Evolutionary conservation across 1,139 yeast genomes (phyloP).

Genomic region (Protomyces lactucae-debilis): DNA sequence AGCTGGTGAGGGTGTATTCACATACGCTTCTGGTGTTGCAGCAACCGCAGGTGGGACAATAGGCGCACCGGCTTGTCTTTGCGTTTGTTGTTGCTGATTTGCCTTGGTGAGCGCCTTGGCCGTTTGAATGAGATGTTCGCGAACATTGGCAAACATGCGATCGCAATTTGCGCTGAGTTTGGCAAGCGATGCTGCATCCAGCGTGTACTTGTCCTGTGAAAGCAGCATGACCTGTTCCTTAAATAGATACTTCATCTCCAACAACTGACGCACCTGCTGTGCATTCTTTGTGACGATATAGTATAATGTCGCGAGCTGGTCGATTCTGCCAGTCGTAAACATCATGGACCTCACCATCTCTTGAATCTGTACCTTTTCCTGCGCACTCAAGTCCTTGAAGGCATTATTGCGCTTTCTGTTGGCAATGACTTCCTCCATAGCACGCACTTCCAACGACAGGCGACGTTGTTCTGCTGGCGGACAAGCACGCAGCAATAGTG

Average conservation of each 20-base stretch:
- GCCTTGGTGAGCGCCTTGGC: slow-evolving; percentile 7
- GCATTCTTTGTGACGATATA: slow-evolving; percentile 20
- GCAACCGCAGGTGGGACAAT: slow-evolving; percentile 4
- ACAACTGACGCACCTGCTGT: slow-evolving; percentile 15
- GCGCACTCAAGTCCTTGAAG: slow-evolving; percentile 8
- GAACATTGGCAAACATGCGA: slow-evolving; percentile 20
- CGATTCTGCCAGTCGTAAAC: slow-evolving; percentile 8
- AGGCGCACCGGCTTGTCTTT: background rate
- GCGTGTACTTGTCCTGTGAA: slow-evolving; percentile 5
- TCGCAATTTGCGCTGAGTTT: slow-evolving; percentile 17
- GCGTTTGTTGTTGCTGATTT: background rate
- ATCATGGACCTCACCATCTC: slow-evolving; percentile 13
- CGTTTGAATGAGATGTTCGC: slow-evolving; percentile 18
- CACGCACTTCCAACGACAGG: slow-evolving; percentile 8
- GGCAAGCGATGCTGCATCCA: slow-evolving; percentile 9
- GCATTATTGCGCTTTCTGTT: slow-evolving; percentile 2
- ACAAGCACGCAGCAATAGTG: slow-evolving; percentile 5
- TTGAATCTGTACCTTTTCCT: slow-evolving; percentile 11
- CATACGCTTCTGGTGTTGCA: background rate
- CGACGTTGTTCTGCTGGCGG: slow-evolving; percentile 13
- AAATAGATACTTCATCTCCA: slow-evolving; percentile 26
- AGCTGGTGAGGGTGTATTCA: background rate
- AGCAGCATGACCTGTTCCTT: slow-evolving; percentile 9
- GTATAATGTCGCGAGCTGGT: slow-evolving; percentile 18
- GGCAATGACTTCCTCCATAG: slow-evolving; percentile 18